Percentiles rank a stretch among this genome's conserved stretches.
phyloP scores from a whole-genome alignment of 83 land plant species.

The Picea mariana region DNA sequence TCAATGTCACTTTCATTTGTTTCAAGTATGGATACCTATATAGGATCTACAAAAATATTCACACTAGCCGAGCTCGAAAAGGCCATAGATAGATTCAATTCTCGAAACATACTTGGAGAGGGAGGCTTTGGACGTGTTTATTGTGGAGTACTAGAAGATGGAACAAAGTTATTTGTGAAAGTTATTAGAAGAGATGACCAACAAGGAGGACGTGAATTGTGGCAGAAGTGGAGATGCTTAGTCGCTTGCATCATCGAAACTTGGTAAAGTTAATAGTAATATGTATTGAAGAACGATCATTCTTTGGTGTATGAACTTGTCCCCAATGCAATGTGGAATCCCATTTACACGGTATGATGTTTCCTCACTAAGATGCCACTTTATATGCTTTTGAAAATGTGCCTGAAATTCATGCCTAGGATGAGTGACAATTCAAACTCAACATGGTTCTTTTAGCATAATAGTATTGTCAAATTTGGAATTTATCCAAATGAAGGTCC shows the following conservation, averaged over 20 bases:
- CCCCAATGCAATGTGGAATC: constrained; percentile 83
- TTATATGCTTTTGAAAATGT: constrained; percentile 19
- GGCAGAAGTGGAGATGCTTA: constrained; percentile 89
- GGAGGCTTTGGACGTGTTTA: constrained; percentile 91
- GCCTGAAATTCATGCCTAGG: constrained; percentile 4
- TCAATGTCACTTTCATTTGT: constrained; percentile 65
- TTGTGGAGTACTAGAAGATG: constrained; percentile 65
- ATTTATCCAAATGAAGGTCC: not conserved
- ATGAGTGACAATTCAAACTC: not conserved
- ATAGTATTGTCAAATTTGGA: not conserved
- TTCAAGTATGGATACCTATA: constrained; percentile 58
- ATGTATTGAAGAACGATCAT: constrained; percentile 63
- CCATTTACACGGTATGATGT: constrained; percentile 69
- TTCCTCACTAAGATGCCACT: not conserved
- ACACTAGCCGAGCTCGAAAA: constrained; percentile 66
- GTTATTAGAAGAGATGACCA: constrained; percentile 64
- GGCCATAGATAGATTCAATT: constrained; percentile 70
- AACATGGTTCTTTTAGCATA: not conserved
- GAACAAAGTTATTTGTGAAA: constrained; percentile 70
- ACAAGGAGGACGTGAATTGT: constrained; percentile 72
- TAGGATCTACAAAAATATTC: constrained; percentile 72
- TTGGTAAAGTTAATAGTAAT: constrained; percentile 82
- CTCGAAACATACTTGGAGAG: constrained; percentile 67
- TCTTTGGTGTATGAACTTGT: constrained; percentile 85
- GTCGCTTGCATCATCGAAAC: constrained; percentile 81